Conservation (phyloP, 2,329 filamentous ascomycete genomes). For the Ophiognomonia clavigignenti-juglandacearum region DNA sequence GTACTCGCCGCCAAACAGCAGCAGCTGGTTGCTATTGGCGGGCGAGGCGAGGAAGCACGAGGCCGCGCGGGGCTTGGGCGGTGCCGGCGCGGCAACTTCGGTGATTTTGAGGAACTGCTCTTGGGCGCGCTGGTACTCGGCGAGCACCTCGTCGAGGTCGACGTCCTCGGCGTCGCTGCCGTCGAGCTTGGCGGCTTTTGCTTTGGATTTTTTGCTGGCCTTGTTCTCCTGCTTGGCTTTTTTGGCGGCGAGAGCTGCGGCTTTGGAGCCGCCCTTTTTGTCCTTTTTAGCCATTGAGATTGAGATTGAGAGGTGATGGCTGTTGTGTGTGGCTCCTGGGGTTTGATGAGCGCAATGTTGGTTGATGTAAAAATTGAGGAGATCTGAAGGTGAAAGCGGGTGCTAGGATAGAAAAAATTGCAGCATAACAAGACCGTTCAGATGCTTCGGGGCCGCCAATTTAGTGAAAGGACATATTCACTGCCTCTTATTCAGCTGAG, state of each 20-base stretch:
- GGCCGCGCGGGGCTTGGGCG: constrained; percentile 75
- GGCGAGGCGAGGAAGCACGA: constrained; percentile 81
- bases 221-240: constrained; percentile 82
- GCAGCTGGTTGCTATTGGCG: constrained; percentile 77
- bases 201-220: constrained; percentile 78
- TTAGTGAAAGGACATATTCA: no score
- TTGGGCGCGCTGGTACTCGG: constrained; percentile 88
- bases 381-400: no score
- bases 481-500: no score
- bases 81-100: constrained; percentile 64
- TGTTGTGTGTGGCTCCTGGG: background rate
- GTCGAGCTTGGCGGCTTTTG: constrained; percentile 62
- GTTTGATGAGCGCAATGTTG: no score
- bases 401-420: no score
- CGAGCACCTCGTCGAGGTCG: constrained; percentile 87
- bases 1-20: constrained; percentile 92
- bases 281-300: constrained; percentile 43
- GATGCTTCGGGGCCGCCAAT: no score
- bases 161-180: constrained; percentile 90
- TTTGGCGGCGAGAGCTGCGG: constrained; percentile 53
- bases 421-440: no score
- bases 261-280: constrained; percentile 35
- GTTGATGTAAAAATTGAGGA: no score
- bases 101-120: constrained; percentile 93
- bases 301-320: no score